Conservation (phyloP, 2,329 filamentous ascomycete species). For the Trichoderma oligosporum region DNA sequence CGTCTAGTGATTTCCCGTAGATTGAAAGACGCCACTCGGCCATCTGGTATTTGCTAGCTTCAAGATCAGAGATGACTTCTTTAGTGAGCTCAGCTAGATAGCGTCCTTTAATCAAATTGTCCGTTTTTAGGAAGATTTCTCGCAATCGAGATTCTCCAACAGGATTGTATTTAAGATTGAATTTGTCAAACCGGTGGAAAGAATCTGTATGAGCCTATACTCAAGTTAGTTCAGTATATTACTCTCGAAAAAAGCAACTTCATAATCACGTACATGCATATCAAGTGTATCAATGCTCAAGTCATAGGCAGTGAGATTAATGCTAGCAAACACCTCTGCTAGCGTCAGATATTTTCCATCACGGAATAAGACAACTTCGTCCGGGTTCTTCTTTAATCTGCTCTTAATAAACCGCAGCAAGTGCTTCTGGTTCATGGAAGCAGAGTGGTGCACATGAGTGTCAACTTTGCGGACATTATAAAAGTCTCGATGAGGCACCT, state of each 20-base stretch:
- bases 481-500: slow-evolving; percentile 95
- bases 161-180: slow-evolving; percentile 98
- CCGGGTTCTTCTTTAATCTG: slow-evolving; percentile 98
- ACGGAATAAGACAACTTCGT: slow-evolving; percentile 87
- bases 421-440: slow-evolving; percentile 99
- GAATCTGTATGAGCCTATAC: slow-evolving; percentile 85
- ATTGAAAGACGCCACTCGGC: slow-evolving; percentile 98
- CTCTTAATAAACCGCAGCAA: slow-evolving; percentile 97
- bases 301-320: slow-evolving; percentile 95
- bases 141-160: slow-evolving; percentile 90
- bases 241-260: background rate
- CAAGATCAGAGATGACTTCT: slow-evolving; percentile 93
- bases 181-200: slow-evolving; percentile 98
- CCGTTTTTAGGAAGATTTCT: slow-evolving; percentile 98
- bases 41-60: slow-evolving; percentile 99
- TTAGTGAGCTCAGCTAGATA: slow-evolving; percentile 97
- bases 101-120: slow-evolving; percentile 93
- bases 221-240: background rate
- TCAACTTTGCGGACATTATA: slow-evolving; percentile 99
- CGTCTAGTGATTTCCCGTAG: slow-evolving; percentile 85
- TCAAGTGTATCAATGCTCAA: slow-evolving; percentile 97
- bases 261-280: slow-evolving; percentile 73
- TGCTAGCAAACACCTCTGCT: slow-evolving; percentile 91
- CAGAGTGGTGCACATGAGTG: slow-evolving; percentile 97
- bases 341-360: slow-evolving; percentile 91